Percentiles rank a stretch among this genome's conserved stretches.
Conservation (phyloP, 148 eudicot genomes). For the Cornus controversa region DNA sequence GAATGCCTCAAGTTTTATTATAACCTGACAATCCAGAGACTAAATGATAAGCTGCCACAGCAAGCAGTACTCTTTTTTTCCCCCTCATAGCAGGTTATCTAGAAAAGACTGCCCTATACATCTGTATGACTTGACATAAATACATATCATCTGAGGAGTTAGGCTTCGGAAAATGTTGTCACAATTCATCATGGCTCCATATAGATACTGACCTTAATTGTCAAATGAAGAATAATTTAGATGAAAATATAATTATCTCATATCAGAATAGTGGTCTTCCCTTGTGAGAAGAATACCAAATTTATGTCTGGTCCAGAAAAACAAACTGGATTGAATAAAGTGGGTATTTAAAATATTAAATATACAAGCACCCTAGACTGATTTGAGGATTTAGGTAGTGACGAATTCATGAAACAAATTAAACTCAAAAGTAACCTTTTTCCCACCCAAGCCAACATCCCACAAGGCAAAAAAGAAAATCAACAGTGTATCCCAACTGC, state of each 20-base stretch:
- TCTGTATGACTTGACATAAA: too few species aligned
- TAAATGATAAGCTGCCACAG: too few species aligned
- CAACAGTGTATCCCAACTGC: neutral
- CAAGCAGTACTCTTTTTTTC: neutral
- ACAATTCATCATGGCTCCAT: neutral
- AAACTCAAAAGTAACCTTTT: neutral
- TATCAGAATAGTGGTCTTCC: neutral
- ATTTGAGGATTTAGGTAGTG: too few species aligned
- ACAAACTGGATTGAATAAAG: too few species aligned
- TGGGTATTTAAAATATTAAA: neutral
- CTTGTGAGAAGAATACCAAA: neutral
- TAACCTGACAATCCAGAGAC: too few species aligned
- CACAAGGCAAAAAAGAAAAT: too few species aligned
- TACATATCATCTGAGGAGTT: neutral
- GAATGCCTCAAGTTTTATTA: conserved; percentile 70
- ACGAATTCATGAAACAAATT: too few species aligned
- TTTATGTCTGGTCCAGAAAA: neutral
- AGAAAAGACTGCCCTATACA: too few species aligned
- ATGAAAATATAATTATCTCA: neutral
- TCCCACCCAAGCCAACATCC: neutral
- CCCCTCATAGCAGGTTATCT: too few species aligned
- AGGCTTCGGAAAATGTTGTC: neutral
- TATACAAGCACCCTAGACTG: neutral
- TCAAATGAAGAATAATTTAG: neutral
- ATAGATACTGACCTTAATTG: neutral